Evolutionary conservation across 345 rosid species (phyloP), one percentile per base, ranked within the genome.

Genomic region (Salix viminalis): DNA sequence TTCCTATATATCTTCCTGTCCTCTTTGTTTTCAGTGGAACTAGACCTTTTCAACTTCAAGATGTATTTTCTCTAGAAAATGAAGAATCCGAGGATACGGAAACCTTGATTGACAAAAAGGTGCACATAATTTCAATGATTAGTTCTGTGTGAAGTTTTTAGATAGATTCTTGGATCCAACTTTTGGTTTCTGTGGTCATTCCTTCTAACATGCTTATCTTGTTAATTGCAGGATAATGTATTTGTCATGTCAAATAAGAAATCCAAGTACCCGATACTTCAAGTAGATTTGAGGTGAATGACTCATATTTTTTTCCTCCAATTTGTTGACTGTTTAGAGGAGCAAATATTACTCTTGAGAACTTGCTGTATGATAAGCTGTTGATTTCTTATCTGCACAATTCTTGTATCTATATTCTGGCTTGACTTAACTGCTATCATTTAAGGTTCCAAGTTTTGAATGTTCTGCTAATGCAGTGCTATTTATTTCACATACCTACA

Each of bases 201-300:
- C 37, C 50, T 58, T 52, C 48, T 68, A 5, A 77, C 56, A 18
- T 54, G 24, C 21, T 66, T 28, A 32, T 74, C 67, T 68, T 74
- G 52, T 69, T 60, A 50, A 69, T 67, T 84, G 34, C 84, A 96
- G 99, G 97, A 96, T 79, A 96, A 94, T 73, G 95, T 90, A 54
- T 96, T 94, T 72, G 98, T 96, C 77, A 94, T 96, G 97, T 96
- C 98, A 34, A 96, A 96, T 87, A 94, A 90, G 84, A 96, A 96
- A 84, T 96, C 99, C 69, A 96, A 96, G 89, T 96, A 89, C 78
- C 98, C 99, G 0, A 80, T 96, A 60, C 99, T 96, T 80, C 99
- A 96, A 91, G 97, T 96, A 60, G 99, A 96, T 89, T 73, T 94
- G 87, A 91, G 99, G 99, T 96, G 80, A 56, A 76, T 80, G 65